Base-by-base conservation (phyloP, 768 basidiomycete genomes). In the Trametes elegans region DNA sequence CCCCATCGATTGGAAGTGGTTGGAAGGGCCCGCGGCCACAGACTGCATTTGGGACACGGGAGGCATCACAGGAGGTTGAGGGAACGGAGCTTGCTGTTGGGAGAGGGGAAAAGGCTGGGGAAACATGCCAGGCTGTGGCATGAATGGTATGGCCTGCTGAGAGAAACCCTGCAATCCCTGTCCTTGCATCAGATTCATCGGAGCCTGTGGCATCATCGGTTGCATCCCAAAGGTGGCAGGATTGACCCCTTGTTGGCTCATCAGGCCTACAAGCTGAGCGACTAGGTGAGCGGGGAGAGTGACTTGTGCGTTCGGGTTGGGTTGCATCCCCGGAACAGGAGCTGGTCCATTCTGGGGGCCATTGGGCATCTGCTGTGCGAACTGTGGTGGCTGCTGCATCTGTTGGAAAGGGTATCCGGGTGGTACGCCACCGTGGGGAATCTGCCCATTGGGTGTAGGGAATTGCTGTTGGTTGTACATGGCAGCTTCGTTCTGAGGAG, bases 201-300 rank as follows among this genome's bases (percentile, higher is more conserved):
- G 47, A 18, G 38, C 28, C 24, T 52, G 50, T 7, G 35, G 4
- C n/a, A 49, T 49, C 16, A 48, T 35, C 40, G 42, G 47, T 18
- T 31, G 40, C 8, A 55, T 36, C 0, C 41, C 42, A 2, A 49
- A 7, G 13, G 28, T 31, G 2, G 53, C 27, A 19, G 43, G 34
- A 18, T 36, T 32, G 31, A 48, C 13, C 31, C 53, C 53, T 35
- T 55, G 47, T 19, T 55, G 54, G 24, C 38, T 39, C 34, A 36
- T 41, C 2, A 55, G 10, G 5, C 54, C 54, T 5, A 55, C 32
- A 5, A 55, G 27, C 21, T 55, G 54, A 1, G 54, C 54, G 11
- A 49, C 11, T 13, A 55, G 29, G 3, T 48, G 46, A 6, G 54
- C 54, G 4, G 54, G 54, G 5, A 55, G 24, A 18, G 34, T 34